Base-by-base conservation (phyloP, 768 basidiomycete species). In the Leccinum disarticulatum region DNA sequence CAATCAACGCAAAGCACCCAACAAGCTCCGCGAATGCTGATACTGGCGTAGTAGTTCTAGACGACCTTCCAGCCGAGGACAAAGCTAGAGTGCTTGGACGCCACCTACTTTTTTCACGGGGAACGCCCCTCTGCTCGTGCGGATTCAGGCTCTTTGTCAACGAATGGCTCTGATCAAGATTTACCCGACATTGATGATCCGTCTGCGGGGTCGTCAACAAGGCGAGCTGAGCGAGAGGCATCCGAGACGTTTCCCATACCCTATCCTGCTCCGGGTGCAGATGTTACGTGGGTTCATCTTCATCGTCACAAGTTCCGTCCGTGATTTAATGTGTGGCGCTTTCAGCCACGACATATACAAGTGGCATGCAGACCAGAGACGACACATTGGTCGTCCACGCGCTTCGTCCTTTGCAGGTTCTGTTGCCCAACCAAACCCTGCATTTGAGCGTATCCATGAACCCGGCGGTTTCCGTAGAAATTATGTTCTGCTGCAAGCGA, bases 401-500 rank as follows among this genome's bases (percentile, higher is more conserved):
- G 78, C 88, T n/a, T 81, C 83, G 38, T 93, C 91, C 0, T 91
- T 83, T 64, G 80, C 86, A 11, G 87, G 83, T 3, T 79, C 79
- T 41, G 76, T 79, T 11, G 68, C 73, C 0, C 77, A 81, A 5
- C 78, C 78, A 7, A 83, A 92, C 68, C 91, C 95, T 19, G 89
- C 83, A 3, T 91, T 97, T 58, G 89, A 95, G 67, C 93, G 95
- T 66, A 94, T 98, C 55, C 93, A 93, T 61, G 92, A 96, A 70
- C 96, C 95, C 0, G 95, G 95, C 57, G 95, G 95, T 1, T 97
- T 98, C 75, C 81, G 95, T 65, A 81, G 95, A 55, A 93, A 95
- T 73, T 97, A 93, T 72, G 79, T 98, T 8, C 76, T 88, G 31
- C 73, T 90, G 57, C 85, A 83, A 52, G 87, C 91, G 3, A 83